These are phyloP conservation scores for Umbelopsis ramanniana DNA, from an alignment of 192 early-diverging fungal species.

Conservation along the genomic window DNA sequence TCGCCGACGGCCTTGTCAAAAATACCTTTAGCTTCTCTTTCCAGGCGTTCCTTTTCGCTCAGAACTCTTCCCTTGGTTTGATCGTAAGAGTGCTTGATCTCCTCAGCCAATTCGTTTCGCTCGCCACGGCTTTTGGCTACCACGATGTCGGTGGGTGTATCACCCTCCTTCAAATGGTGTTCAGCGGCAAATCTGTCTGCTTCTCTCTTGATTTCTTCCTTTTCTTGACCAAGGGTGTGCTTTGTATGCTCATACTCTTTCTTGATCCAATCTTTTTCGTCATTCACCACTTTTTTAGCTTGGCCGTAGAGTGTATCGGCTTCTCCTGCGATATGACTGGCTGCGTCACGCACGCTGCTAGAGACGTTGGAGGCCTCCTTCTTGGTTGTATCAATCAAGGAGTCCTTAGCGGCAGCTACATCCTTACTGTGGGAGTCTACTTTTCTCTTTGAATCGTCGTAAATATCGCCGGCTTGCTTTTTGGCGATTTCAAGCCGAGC, in stretches of 20 bases:
- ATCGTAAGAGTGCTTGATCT: background rate
- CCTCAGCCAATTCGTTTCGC: background rate
- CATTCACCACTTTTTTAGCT: slow-evolving; percentile 4
- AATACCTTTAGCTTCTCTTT: background rate
- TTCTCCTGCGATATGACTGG: background rate
- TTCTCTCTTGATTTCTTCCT: slow-evolving; percentile 19
- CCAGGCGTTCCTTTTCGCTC: background rate
- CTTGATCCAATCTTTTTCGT: slow-evolving; percentile 5
- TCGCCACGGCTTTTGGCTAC: slow-evolving; percentile 20
- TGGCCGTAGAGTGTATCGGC: background rate
- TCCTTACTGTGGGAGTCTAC: background rate
- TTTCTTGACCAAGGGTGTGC: background rate
- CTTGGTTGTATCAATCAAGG: slow-evolving; percentile 3
- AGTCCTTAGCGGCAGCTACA: background rate
- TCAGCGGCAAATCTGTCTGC: slow-evolving; percentile 20
- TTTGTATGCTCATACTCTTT: slow-evolving; percentile 21
- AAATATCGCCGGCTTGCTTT: background rate
- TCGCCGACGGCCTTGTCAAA: background rate
- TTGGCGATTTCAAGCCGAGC: background rate
- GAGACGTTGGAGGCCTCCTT: slow-evolving; percentile 1
- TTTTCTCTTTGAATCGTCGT: slow-evolving; percentile 1
- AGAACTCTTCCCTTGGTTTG: background rate
- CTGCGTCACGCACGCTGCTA: background rate
- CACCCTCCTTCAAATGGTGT: slow-evolving; percentile 31
- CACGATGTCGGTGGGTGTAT: slow-evolving; percentile 2